phyloP scores from a whole-genome alignment of 352 stramenopile genomes.

The Pythium dissotocum region DNA sequence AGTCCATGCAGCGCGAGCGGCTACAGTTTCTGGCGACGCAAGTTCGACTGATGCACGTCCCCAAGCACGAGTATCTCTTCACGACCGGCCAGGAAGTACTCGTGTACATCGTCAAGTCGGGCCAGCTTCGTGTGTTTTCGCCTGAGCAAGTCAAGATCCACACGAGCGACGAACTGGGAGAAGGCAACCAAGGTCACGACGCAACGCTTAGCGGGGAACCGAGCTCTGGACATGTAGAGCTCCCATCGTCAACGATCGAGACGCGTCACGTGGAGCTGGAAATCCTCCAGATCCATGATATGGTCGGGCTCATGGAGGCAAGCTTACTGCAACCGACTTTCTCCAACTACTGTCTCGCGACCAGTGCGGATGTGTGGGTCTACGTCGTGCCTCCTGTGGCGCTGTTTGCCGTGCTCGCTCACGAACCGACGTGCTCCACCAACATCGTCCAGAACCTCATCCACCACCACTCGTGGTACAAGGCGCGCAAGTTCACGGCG shows the following conservation, averaged over 20 bases:
- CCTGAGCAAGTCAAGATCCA: constrained; percentile 33
- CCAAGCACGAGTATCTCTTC: constrained; percentile 55
- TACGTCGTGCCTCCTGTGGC: constrained; percentile 33
- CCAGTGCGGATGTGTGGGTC: constrained; percentile 32
- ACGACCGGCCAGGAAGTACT: constrained; percentile 45
- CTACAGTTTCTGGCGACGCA: constrained; percentile 53
- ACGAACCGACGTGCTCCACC: constrained; percentile 35
- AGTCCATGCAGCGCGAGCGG: constrained; percentile 34
- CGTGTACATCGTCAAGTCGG: constrained; percentile 46
- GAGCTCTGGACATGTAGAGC: not conserved
- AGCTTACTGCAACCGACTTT: constrained; percentile 42
- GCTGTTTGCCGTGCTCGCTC: constrained; percentile 40
- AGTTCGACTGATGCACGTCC: constrained; percentile 31
- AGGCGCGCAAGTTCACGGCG: constrained; percentile 54
- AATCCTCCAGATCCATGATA: constrained; percentile 51
- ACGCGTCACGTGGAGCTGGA: constrained; percentile 55
- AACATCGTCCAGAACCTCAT: constrained; percentile 45
- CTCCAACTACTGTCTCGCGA: constrained; percentile 48
- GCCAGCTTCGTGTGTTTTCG: constrained; percentile 48
- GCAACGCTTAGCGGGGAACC: not conserved
- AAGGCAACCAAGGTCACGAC: too few species aligned
- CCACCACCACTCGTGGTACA: constrained; percentile 52
- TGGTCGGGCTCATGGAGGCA: constrained; percentile 43
- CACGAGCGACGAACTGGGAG: not conserved
- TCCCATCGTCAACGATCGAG: constrained; percentile 14